Percentiles rank a stretch among this genome's conserved stretches.
These are phyloP conservation scores for Geotrichum bryndzae DNA, from an alignment of 1,139 yeast genomes.

Conservation along the genomic window DNA sequence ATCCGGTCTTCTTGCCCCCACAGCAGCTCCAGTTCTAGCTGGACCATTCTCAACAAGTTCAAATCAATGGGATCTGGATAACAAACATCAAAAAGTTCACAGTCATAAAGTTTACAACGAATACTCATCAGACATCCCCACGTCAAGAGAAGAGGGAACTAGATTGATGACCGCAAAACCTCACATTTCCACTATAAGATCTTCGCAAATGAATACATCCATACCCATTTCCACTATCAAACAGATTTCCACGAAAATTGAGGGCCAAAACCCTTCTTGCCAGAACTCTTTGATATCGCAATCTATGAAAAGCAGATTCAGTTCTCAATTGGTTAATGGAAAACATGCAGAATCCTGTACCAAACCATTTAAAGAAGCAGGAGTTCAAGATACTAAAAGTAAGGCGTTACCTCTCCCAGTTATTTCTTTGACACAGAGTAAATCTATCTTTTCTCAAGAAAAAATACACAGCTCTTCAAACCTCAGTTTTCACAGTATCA, in stretches of 20 bases:
- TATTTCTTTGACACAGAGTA: no score
- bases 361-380: no score
- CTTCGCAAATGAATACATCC: not conserved
- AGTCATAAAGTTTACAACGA: not conserved
- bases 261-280: no score
- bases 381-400: no score
- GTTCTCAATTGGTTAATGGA: no score
- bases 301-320: no score
- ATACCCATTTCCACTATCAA: no score
- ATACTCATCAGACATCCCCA: no score
- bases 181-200: not conserved
- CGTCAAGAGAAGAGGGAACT: not conserved
- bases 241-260: no score
- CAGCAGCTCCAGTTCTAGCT: not conserved
- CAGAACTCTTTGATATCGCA: no score
- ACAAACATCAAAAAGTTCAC: not conserved
- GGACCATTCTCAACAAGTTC: not conserved
- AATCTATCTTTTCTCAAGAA: not conserved
- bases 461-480: not conserved
- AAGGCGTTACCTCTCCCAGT: no score
- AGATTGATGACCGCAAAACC: not conserved
- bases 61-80: not conserved
- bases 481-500: not conserved
- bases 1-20: not conserved
- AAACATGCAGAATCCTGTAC: no score